phyloP scores from a whole-genome alignment of 805 yeast species.

The Metschnikowia santaceciliae region DNA sequence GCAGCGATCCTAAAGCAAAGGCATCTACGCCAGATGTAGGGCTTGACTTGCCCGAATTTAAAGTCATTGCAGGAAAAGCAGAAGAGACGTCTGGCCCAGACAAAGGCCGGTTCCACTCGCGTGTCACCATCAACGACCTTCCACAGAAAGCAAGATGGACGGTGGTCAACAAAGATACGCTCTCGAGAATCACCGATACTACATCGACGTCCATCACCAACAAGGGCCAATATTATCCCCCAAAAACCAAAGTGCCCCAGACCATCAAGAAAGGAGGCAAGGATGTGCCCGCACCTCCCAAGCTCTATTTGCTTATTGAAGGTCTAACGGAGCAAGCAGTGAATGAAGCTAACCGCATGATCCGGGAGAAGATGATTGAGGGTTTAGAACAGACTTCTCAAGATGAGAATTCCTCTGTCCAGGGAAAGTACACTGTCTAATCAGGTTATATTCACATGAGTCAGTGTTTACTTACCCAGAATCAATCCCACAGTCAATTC shows the following conservation, averaged over 20 bases:
- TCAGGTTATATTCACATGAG: not conserved
- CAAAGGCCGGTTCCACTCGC: conserved; percentile 54
- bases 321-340: conserved; percentile 62
- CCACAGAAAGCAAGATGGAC: conserved; percentile 80
- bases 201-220: conserved; percentile 76
- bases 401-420: conserved; percentile 39
- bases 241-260: conserved; percentile 40
- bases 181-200: conserved; percentile 61
- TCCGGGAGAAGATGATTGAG: conserved; percentile 52
- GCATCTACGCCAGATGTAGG: conserved; percentile 5
- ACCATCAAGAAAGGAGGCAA: conserved; percentile 48
- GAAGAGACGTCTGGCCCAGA: conserved; percentile 57
- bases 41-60: conserved; percentile 38
- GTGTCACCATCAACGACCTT: conserved; percentile 74
- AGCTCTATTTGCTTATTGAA: conserved; percentile 74
- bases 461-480: no score
- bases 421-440: conserved; percentile 47
- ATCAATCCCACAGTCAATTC: no score
- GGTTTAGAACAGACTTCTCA: conserved; percentile 50
- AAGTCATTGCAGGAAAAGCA: conserved; percentile 48
- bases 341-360: conserved; percentile 51
- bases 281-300: conserved; percentile 57
- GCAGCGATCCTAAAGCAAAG: not conserved
- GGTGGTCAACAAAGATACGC: conserved; percentile 63
- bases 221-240: conserved; percentile 67